These are phyloP conservation scores for Trametes polyzona DNA, from an alignment of 1,284 basidiomycete genomes.

Conservation along the genomic window DNA sequence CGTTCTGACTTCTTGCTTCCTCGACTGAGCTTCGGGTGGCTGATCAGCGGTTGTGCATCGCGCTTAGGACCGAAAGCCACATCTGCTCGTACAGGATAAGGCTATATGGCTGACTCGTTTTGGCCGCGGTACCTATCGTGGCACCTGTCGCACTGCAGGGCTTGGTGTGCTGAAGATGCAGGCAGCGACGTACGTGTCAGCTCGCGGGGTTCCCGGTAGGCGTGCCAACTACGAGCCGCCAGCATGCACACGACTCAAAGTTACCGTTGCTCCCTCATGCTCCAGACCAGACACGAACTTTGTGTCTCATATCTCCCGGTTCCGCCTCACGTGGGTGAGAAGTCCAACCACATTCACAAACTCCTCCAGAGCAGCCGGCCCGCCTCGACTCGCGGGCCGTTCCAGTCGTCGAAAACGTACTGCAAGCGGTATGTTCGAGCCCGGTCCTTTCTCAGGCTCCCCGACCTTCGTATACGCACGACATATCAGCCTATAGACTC, in stretches of 20 bases:
- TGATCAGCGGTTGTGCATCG: not conserved
- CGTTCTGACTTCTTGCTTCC: not conserved
- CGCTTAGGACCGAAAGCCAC: too few relatives aligned
- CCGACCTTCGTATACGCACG: not conserved
- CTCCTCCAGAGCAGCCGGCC: not conserved
- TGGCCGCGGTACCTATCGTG: too few relatives aligned
- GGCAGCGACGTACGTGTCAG: not conserved
- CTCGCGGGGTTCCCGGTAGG: not conserved
- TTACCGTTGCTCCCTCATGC: too few relatives aligned
- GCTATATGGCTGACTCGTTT: too few relatives aligned
- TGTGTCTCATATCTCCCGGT: too few relatives aligned
- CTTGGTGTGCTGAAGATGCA: too few relatives aligned
- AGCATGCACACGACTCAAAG: too few relatives aligned
- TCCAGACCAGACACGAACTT: too few relatives aligned
- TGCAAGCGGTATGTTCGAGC: not conserved
- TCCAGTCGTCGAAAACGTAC: not conserved
- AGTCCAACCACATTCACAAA: too few relatives aligned
- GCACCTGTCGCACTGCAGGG: too few relatives aligned
- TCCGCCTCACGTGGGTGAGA: not conserved
- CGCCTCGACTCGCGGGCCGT: not conserved
- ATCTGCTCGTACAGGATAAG: too few relatives aligned
- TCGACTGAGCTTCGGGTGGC: conserved; percentile 1
- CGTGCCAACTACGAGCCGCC: too few relatives aligned
- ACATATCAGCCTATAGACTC: conserved; percentile 4
- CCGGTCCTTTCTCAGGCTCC: not conserved